Evolutionary conservation across 768 basidiomycete genomes (phyloP).

Genomic region (Boletus rubropictus): DNA sequence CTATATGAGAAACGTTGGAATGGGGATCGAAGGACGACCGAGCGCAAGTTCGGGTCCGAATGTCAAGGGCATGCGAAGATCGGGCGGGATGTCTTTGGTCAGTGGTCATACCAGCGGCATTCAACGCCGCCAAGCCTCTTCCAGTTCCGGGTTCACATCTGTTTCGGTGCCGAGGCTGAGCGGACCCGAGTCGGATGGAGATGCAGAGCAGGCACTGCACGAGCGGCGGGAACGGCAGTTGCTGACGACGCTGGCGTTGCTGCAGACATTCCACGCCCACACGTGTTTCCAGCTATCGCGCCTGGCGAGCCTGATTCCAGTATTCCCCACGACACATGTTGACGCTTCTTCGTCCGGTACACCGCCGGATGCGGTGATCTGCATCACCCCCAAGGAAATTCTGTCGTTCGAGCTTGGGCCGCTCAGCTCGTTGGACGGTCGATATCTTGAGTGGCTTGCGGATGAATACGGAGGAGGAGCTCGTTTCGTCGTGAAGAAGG

Average conservation of each 20-base stretch:
- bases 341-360: not conserved
- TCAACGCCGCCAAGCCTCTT: conserved; percentile 30
- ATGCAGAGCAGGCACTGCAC: conserved; percentile 6
- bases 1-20: conserved; percentile 54
- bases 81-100: conserved; percentile 47
- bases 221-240: conserved; percentile 34
- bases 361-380: conserved; percentile 25
- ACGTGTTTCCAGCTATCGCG: conserved; percentile 53
- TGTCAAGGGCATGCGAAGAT: conserved; percentile 36
- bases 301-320: conserved; percentile 26
- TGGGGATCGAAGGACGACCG: conserved; percentile 68
- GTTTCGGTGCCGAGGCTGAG: conserved; percentile 29
- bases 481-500: conserved; percentile 36
- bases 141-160: conserved; percentile 21
- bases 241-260: conserved; percentile 49
- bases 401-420: conserved; percentile 68
- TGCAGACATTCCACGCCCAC: conserved; percentile 66
- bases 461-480: conserved; percentile 53
- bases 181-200: conserved; percentile 4
- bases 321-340: not conserved
- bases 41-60: conserved; percentile 20
- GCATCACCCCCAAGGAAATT: conserved; percentile 60
- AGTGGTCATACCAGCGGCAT: conserved; percentile 28
- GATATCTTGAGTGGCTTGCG: conserved; percentile 73
- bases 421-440: conserved; percentile 63